Percentiles rank a stretch among this genome's conserved stretches.
Conservation (phyloP, 495 filamentous ascomycete species). For the Aspergillus conjunctus region DNA sequence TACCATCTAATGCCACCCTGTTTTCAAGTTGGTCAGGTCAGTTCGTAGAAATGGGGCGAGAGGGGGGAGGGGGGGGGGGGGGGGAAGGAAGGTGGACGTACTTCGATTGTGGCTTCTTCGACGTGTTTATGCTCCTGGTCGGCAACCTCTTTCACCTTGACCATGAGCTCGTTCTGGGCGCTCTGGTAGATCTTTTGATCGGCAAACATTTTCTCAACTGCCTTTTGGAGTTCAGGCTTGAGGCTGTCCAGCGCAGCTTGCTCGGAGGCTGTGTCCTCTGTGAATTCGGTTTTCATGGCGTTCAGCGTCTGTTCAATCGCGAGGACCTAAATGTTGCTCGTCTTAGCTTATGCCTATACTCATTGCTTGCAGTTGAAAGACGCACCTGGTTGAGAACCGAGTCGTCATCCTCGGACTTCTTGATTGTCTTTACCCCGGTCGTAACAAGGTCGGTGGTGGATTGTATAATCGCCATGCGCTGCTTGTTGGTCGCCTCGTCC, state of each 20-base stretch:
- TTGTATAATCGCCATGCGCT: neutral
- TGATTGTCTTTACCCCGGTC: neutral
- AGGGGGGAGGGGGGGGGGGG: too few relatives aligned
- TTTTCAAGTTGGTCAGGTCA: neutral
- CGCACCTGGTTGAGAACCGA: neutral
- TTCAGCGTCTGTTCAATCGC: neutral
- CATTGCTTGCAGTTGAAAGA: neutral
- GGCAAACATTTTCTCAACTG: conserved; percentile 2
- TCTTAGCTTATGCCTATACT: neutral
- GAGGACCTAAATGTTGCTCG: neutral
- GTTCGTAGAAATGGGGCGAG: neutral
- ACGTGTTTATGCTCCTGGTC: neutral
- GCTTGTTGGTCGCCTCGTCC: neutral
- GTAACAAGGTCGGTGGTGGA: neutral
- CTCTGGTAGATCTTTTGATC: neutral
- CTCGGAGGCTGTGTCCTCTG: neutral
- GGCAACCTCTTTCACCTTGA: neutral
- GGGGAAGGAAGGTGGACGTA: neutral
- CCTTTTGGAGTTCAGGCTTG: neutral
- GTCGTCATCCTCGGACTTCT: neutral
- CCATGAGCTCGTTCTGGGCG: conserved; percentile 1
- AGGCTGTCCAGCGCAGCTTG: neutral
- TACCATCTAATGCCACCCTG: neutral
- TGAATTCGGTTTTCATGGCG: neutral
- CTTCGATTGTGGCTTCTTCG: neutral